These are phyloP conservation scores for Sphagnum fallax DNA, from an alignment of 228 moss, liverwort and hornwort species.

Conservation along the genomic window DNA sequence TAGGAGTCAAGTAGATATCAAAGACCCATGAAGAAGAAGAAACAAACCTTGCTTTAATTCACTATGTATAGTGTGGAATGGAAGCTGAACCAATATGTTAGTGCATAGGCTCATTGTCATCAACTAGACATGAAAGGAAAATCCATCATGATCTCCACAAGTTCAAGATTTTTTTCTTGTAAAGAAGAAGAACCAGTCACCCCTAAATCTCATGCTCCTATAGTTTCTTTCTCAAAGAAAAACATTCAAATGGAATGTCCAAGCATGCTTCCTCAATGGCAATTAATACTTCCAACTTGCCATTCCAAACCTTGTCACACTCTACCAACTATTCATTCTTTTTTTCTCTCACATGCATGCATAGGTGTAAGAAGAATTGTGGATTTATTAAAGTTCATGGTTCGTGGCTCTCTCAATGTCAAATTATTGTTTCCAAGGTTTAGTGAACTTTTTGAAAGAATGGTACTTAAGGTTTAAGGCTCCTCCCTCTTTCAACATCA, in stretches of 20 bases:
- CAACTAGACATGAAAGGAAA: conserved; percentile 31
- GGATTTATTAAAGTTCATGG: too few relatives aligned
- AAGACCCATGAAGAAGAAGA: too few relatives aligned
- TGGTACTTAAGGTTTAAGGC: too few relatives aligned
- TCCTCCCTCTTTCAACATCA: too few relatives aligned
- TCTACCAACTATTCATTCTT: conserved; percentile 47
- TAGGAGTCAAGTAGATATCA: too few relatives aligned
- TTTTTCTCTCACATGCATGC: not conserved
- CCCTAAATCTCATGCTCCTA: conserved; percentile 1
- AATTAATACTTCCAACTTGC: conserved; percentile 74
- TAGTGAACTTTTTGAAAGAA: too few relatives aligned
- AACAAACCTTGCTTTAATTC: conserved; percentile 42
- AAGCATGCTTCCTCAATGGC: conserved; percentile 81
- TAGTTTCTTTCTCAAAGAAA: conserved; percentile 10
- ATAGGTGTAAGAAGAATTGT: not conserved
- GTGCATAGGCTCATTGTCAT: conserved; percentile 43
- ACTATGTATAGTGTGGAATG: conserved; percentile 67
- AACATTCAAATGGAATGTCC: conserved; percentile 73
- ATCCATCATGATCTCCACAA: conserved; percentile 79
- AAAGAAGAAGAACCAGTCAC: not conserved
- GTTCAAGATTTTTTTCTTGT: conserved; percentile 37
- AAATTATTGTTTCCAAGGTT: too few relatives aligned
- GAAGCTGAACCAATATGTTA: conserved; percentile 68
- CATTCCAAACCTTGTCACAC: conserved; percentile 75
- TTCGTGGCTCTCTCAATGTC: too few relatives aligned